Conservation (phyloP, 1,284 basidiomycete genomes). For the Ceratobasidium sp. region DNA sequence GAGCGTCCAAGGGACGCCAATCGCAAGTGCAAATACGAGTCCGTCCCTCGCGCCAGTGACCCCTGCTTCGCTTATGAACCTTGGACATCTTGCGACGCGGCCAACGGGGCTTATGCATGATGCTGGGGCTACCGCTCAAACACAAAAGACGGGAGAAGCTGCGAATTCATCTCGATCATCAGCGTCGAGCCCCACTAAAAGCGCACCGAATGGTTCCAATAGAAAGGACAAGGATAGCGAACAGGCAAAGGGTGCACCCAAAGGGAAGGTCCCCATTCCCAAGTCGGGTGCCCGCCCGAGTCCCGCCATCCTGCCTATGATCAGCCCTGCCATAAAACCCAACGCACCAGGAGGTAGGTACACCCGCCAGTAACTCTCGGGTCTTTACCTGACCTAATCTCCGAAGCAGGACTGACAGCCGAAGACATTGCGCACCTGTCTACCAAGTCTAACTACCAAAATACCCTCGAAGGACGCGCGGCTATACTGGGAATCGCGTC, state of each 20-base stretch:
- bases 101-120: conserved; percentile 60
- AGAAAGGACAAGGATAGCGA: conserved; percentile 54
- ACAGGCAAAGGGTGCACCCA: conserved; percentile 26
- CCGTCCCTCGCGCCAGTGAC: conserved; percentile 80
- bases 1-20: conserved; percentile 36
- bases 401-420: conserved; percentile 46
- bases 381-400: neutral
- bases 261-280: conserved; percentile 42
- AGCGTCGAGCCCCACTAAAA: conserved; percentile 14
- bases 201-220: conserved; percentile 20
- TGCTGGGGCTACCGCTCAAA: conserved; percentile 50
- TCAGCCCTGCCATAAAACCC: conserved; percentile 71
- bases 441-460: conserved; percentile 52
- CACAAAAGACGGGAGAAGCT: conserved; percentile 29
- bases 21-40: conserved; percentile 49
- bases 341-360: conserved; percentile 70
- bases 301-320: conserved; percentile 43
- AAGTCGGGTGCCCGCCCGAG: conserved; percentile 37
- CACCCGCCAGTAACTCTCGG: neutral
- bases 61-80: conserved; percentile 88
- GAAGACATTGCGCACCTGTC: conserved; percentile 52
- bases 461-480: conserved; percentile 50
- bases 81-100: conserved; percentile 69
- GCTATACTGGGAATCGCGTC: conserved; percentile 44
- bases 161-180: conserved; percentile 39